Conservation (phyloP, 1,284 basidiomycete species). For the Clitocybe nebularis region DNA sequence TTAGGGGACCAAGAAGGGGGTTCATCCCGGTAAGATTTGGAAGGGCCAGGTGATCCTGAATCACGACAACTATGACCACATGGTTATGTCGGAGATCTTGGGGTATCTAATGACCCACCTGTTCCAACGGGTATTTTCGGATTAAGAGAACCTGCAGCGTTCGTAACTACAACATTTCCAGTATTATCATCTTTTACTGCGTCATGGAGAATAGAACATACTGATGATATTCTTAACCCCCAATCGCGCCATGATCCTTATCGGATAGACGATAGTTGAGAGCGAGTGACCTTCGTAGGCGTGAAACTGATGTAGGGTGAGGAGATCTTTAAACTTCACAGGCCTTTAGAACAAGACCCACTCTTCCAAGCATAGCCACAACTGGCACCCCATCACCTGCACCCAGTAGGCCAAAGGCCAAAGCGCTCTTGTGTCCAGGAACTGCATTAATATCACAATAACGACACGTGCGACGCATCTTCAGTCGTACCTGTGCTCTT, state of each 20-base stretch:
- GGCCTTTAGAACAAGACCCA: constrained; percentile 29
- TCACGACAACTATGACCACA: constrained; percentile 58
- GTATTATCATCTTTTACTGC: neutral
- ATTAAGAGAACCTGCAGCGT: constrained; percentile 79
- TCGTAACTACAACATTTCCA: constrained; percentile 57
- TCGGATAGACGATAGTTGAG: constrained; percentile 68
- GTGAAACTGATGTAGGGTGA: constrained; percentile 56
- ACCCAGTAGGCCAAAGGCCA: constrained; percentile 77
- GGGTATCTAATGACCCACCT: constrained; percentile 42
- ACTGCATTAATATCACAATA: constrained; percentile 37
- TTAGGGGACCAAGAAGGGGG: constrained; percentile 68
- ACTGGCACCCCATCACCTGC: constrained; percentile 57
- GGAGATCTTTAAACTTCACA: constrained; percentile 1
- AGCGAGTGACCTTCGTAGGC: constrained; percentile 77
- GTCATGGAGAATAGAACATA: constrained; percentile 29
- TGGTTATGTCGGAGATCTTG: neutral
- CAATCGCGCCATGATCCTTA: constrained; percentile 70
- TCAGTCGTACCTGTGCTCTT: constrained; percentile 61
- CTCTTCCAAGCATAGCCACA: constrained; percentile 82
- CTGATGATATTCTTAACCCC: constrained; percentile 75
- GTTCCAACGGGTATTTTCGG: constrained; percentile 74
- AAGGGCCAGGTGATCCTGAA: constrained; percentile 80
- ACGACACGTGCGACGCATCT: constrained; percentile 1
- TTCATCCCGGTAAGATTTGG: constrained; percentile 78
- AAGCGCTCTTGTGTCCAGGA: constrained; percentile 67